Evolutionary conservation across 176 grass and related monocot species (phyloP).

Genomic region (Stipa capillata): DNA sequence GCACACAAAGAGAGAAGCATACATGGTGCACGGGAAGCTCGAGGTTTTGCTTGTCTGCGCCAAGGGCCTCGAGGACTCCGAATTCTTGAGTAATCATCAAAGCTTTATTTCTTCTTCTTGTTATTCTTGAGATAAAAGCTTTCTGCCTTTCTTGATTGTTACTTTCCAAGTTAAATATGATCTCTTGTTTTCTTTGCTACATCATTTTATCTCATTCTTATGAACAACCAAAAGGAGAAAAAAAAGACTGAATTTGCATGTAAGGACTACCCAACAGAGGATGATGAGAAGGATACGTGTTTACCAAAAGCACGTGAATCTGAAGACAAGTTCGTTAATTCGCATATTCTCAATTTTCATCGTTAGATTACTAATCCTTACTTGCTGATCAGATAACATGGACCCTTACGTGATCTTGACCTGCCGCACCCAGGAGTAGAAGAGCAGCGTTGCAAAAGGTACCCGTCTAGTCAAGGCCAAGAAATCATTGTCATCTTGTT

Average conservation of each 20-base stretch:
- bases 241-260: neutral
- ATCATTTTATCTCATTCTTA: neutral
- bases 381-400: constrained; percentile 37
- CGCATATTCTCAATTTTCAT: neutral
- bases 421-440: constrained; percentile 45
- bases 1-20: neutral
- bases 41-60: constrained; percentile 47
- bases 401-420: constrained; percentile 51
- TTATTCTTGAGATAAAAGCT: neutral
- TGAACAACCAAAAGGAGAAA: neutral
- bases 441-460: constrained; percentile 47
- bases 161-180: neutral
- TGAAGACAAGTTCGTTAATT: neutral
- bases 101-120: neutral
- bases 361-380: neutral
- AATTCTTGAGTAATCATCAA: constrained; percentile 29
- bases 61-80: constrained; percentile 46
- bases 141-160: neutral
- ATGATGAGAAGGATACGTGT: neutral
- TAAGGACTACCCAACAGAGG: neutral
- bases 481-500: neutral
- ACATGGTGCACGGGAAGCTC: constrained; percentile 45
- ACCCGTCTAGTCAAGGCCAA: neutral
- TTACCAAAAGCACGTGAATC: neutral
- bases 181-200: neutral